Conservation (phyloP, 805 yeast genomes). For the Candida stauntonica region DNA sequence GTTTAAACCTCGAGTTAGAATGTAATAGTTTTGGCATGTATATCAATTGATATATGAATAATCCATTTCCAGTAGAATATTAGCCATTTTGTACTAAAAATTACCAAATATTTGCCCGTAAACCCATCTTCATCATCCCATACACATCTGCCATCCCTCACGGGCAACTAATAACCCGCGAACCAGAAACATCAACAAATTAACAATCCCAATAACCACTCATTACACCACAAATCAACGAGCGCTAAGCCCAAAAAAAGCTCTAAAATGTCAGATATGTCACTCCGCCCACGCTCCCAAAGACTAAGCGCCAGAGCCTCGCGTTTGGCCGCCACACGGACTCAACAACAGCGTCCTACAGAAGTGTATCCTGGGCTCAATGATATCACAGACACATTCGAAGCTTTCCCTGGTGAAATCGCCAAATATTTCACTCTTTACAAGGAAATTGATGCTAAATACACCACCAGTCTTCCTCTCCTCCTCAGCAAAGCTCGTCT, state of each 20-base stretch:
- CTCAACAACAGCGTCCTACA: conserved; percentile 15
- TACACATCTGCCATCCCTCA: no score
- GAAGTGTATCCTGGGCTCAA: conserved; percentile 79
- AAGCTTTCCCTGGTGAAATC: conserved; percentile 81
- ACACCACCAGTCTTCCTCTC: conserved; percentile 68
- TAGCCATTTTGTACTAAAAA: no score
- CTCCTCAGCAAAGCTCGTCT: conserved; percentile 50
- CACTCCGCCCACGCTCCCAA: conserved; percentile 34
- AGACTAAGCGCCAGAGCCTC: conserved; percentile 23
- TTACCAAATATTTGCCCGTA: no score
- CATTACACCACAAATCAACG: neutral
- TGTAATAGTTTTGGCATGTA: no score
- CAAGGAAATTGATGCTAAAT: conserved; percentile 93
- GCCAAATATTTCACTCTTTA: conserved; percentile 81
- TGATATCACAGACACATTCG: conserved; percentile 86
- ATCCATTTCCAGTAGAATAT: no score
- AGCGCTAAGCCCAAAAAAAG: neutral
- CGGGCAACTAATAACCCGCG: no score
- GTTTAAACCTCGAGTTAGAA: no score
- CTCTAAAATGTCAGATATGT: conserved; percentile 21
- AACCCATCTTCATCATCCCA: no score
- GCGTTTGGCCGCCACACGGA: conserved; percentile 10
- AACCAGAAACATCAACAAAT: no score
- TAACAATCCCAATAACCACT: no score
- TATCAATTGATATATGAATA: no score